Evolutionary conservation across 2,329 filamentous ascomycete species (phyloP).

Genomic region (Fusarium sp.): DNA sequence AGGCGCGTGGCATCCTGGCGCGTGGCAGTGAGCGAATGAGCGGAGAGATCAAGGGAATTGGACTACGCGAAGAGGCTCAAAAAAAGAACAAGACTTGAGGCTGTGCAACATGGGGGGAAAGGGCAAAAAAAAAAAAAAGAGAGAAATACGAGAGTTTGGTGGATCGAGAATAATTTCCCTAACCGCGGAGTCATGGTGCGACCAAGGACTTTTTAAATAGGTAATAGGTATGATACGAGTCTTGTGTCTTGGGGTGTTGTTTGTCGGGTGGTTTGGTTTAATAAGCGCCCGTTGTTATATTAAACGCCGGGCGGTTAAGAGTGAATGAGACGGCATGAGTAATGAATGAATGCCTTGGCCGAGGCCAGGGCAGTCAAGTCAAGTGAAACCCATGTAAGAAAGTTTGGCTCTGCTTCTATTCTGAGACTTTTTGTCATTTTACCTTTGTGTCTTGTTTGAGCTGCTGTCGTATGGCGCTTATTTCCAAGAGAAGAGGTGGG

Average conservation of each 20-base stretch:
- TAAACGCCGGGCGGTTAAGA: slow-evolving; percentile 38
- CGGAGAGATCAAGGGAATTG: slow-evolving; percentile 3
- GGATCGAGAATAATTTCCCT: slow-evolving; percentile 40
- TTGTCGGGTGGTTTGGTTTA: background rate
- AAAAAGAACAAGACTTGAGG: slow-evolving; percentile 10
- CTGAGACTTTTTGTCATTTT: slow-evolving; percentile 16
- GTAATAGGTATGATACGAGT: background rate
- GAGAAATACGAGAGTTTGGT: slow-evolving; percentile 19
- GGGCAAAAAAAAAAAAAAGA: no score
- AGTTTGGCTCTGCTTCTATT: slow-evolving; percentile 29
- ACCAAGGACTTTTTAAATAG: slow-evolving; percentile 30
- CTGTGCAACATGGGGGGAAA: slow-evolving; percentile 31
- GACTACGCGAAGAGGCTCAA: slow-evolving; percentile 12
- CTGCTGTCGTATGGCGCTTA: slow-evolving; percentile 10
- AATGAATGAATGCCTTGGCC: slow-evolving; percentile 9
- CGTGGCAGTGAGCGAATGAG: slow-evolving; percentile 39
- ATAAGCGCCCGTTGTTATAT: slow-evolving; percentile 35
- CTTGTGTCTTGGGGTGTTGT: background rate
- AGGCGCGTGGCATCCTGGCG: slow-evolving; percentile 34
- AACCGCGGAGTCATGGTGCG: slow-evolving; percentile 41
- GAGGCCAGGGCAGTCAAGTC: slow-evolving; percentile 14
- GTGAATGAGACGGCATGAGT: no score
- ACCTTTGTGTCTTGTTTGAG: slow-evolving; percentile 1
- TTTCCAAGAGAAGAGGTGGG: slow-evolving; percentile 7
- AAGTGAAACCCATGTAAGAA: slow-evolving; percentile 26